A percentile compares a stretch with the other conserved stretches of the same genome.
Evolutionary conservation across 352 stramenopile genomes (phyloP).

Genomic region (Phytophthora multivora): DNA sequence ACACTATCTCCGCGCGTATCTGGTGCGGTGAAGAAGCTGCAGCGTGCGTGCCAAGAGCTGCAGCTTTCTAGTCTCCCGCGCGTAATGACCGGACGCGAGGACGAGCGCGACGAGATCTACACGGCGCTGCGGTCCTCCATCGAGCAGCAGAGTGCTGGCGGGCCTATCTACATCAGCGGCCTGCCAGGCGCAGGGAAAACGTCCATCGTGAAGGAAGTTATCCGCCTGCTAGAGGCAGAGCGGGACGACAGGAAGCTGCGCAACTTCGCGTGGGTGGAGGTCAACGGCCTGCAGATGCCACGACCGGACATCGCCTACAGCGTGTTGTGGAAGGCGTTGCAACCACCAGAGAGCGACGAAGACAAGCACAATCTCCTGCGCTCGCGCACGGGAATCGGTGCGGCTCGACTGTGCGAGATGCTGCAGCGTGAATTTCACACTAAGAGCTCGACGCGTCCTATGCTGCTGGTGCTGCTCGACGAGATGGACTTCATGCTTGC

Average conservation of each 20-base stretch:
- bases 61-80: constrained; percentile 63
- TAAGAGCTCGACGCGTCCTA: constrained; percentile 43
- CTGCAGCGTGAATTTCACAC: constrained; percentile 56
- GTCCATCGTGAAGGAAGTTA: constrained; percentile 73
- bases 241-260: constrained; percentile 36
- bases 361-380: constrained; percentile 1
- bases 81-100: constrained; percentile 61
- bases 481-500: constrained; percentile 84
- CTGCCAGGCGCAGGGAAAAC: constrained; percentile 74
- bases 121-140: constrained; percentile 57
- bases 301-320: constrained; percentile 70
- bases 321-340: constrained; percentile 63
- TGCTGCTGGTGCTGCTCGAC: constrained; percentile 67
- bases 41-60: constrained; percentile 61
- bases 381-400: constrained; percentile 22
- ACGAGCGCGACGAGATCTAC: constrained; percentile 67
- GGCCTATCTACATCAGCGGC: constrained; percentile 74
- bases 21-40: constrained; percentile 42
- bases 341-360: constrained; percentile 20
- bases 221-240: constrained; percentile 50
- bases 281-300: constrained; percentile 75
- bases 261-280: constrained; percentile 65
- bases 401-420: constrained; percentile 47
- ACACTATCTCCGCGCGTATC: background rate
- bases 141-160: constrained; percentile 50